phyloP scores from a whole-genome alignment of 2,329 filamentous ascomycete genomes.

The Teratosphaeria nubilosa region DNA sequence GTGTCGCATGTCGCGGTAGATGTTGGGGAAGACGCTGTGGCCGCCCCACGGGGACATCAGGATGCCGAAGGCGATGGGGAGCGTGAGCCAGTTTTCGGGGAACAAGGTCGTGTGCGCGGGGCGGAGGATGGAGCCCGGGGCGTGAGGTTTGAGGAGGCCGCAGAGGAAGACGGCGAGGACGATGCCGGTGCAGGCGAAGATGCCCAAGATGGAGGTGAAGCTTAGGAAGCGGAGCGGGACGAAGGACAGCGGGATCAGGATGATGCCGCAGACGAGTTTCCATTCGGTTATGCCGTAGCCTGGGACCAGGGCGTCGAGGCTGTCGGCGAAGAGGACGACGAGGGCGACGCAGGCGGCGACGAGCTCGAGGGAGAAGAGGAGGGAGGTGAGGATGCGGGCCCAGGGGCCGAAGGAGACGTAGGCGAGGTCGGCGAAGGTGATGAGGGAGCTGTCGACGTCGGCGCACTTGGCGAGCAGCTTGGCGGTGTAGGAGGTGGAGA shows the following conservation, averaged over 20 bases:
- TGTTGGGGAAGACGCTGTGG: slow-evolving; percentile 72
- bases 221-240: slow-evolving; percentile 73
- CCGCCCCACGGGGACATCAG: slow-evolving; percentile 76
- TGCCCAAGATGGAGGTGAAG: slow-evolving; percentile 87
- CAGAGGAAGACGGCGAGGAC: slow-evolving; percentile 75
- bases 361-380: slow-evolving; percentile 81
- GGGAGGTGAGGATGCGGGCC: slow-evolving; percentile 70
- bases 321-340: slow-evolving; percentile 91
- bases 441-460: slow-evolving; percentile 71
- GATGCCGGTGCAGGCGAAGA: slow-evolving; percentile 79
- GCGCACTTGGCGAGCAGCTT: slow-evolving; percentile 78
- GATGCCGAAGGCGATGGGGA: slow-evolving; percentile 81
- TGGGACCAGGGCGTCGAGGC: slow-evolving; percentile 67
- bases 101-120: slow-evolving; percentile 73
- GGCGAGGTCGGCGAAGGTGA: slow-evolving; percentile 90
- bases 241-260: slow-evolving; percentile 75
- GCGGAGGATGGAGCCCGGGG: slow-evolving; percentile 72
- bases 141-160: slow-evolving; percentile 69
- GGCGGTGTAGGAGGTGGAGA: slow-evolving; percentile 76
- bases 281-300: slow-evolving; percentile 58
- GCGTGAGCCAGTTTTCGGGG: slow-evolving; percentile 73
- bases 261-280: slow-evolving; percentile 73
- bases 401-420: slow-evolving; percentile 79
- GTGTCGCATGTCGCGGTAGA: slow-evolving; percentile 43
- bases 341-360: slow-evolving; percentile 81